Conservation (phyloP, 2,329 filamentous ascomycete genomes). For the Botrytis fragariae region DNA sequence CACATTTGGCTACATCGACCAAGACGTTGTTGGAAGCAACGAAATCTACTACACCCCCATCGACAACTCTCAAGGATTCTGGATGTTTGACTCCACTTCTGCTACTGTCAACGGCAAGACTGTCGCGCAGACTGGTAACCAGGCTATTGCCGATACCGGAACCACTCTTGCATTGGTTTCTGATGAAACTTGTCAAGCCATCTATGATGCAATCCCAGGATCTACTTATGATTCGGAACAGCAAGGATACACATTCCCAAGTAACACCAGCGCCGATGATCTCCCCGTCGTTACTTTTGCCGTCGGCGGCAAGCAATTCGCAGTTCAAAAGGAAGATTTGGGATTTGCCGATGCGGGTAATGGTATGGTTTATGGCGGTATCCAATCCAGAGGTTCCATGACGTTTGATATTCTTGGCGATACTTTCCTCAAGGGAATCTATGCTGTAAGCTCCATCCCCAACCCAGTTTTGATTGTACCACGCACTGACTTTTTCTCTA, state of each 20-base stretch:
- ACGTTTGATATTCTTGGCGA: constrained; percentile 58
- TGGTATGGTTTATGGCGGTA: constrained; percentile 57
- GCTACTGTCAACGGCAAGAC: constrained; percentile 56
- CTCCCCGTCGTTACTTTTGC: constrained; percentile 62
- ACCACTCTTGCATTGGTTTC: constrained; percentile 66
- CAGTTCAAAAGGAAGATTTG: constrained; percentile 58
- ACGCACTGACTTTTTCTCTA: constrained; percentile 31
- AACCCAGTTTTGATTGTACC: background rate
- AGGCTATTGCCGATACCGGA: constrained; percentile 69
- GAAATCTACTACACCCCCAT: constrained; percentile 60
- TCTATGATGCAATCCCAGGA: constrained; percentile 64
- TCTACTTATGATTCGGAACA: constrained; percentile 53
- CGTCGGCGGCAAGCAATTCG: constrained; percentile 58
- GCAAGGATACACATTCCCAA: constrained; percentile 65
- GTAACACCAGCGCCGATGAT: constrained; percentile 47
- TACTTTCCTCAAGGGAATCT: constrained; percentile 57
- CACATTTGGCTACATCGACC: constrained; percentile 70
- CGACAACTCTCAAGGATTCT: constrained; percentile 65
- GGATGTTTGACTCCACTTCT: constrained; percentile 60
- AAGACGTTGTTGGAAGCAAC: constrained; percentile 54
- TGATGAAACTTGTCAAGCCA: constrained; percentile 57
- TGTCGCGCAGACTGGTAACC: constrained; percentile 53
- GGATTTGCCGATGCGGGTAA: constrained; percentile 53
- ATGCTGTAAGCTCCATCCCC: constrained; percentile 47
- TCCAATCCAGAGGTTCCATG: constrained; percentile 55